Conservation (phyloP, 2,329 filamentous ascomycete species). For the Colletotrichum trifolii region DNA sequence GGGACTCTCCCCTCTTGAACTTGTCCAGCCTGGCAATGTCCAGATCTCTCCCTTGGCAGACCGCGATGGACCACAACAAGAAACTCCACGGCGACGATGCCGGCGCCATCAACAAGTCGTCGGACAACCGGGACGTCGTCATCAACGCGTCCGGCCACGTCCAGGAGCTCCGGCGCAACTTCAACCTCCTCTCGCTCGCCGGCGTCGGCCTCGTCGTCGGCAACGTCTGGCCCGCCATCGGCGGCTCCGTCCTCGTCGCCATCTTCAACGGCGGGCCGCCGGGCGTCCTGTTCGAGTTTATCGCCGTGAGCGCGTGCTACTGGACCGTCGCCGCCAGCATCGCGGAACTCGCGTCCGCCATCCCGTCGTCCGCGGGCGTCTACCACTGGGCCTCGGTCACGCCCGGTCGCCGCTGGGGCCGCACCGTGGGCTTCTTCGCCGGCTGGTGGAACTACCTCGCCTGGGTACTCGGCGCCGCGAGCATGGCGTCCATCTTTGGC, state of each 20-base stretch:
- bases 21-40: neutral
- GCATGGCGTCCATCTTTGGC: constrained; percentile 53
- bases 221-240: constrained; percentile 57
- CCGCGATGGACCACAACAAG: constrained; percentile 17
- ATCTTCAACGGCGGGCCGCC: constrained; percentile 72
- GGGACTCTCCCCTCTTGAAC: neutral
- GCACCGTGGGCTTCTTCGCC: constrained; percentile 58
- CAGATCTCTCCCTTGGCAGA: neutral
- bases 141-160: constrained; percentile 55
- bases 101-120: constrained; percentile 1
- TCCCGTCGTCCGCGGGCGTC: constrained; percentile 70
- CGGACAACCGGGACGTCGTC: constrained; percentile 22
- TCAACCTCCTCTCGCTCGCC: constrained; percentile 54
- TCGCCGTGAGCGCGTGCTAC: constrained; percentile 62
- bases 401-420: constrained; percentile 61
- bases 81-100: constrained; percentile 2
- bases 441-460: constrained; percentile 59
- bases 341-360: constrained; percentile 69
- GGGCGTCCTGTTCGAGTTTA: constrained; percentile 71
- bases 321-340: constrained; percentile 68
- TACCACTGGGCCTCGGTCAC: constrained; percentile 72
- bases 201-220: constrained; percentile 55
- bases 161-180: constrained; percentile 52
- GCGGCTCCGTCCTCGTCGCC: constrained; percentile 58
- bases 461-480: constrained; percentile 52